Percentiles rank a stretch among this genome's conserved stretches.
These are phyloP conservation scores for Ceratocystiopsis minuta DNA, from an alignment of 2,329 filamentous ascomycete species.

Conservation along the genomic window DNA sequence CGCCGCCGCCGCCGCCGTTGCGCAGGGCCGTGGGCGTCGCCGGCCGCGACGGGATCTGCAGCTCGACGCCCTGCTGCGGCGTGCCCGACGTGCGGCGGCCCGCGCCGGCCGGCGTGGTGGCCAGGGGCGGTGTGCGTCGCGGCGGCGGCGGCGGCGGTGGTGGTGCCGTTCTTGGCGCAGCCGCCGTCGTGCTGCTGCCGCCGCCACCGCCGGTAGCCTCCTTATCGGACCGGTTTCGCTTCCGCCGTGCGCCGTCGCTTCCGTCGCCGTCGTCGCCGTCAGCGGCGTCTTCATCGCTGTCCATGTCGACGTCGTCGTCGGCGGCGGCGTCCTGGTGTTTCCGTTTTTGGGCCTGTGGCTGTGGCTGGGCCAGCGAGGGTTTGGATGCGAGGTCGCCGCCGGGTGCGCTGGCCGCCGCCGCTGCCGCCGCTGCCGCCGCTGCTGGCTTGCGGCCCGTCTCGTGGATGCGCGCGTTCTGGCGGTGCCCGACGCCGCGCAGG, in stretches of 20 bases:
- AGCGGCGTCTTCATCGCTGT: no score
- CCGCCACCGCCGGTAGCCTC: conserved; percentile 10
- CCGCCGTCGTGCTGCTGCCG: neutral
- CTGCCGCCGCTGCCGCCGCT: no score
- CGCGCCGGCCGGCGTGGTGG: no score
- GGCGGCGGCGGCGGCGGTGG: conserved; percentile 2
- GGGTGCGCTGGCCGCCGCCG: no score
- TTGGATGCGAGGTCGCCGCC: no score
- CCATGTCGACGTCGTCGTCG: conserved; percentile 7
- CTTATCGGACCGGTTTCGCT: conserved; percentile 23
- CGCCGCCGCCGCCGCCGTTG: neutral
- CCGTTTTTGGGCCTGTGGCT: conserved; percentile 11
- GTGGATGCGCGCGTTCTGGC: conserved; percentile 10
- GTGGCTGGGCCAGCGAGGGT: neutral
- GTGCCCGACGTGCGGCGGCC: conserved; percentile 31
- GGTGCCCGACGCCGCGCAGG: conserved; percentile 29
- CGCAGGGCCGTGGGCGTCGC: conserved; percentile 36
- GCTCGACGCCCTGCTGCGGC: conserved; percentile 36
- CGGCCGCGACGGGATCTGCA: conserved; percentile 45
- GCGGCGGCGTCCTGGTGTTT: conserved; percentile 15
- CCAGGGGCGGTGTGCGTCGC: conserved; percentile 20
- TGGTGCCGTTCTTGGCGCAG: neutral
- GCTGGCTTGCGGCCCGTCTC: no score
- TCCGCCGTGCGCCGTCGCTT: conserved; percentile 16
- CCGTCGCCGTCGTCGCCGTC: conserved; percentile 5